Evolutionary conservation across 169 alveolate species (phyloP).

Genomic region (Babesia sp.): DNA sequence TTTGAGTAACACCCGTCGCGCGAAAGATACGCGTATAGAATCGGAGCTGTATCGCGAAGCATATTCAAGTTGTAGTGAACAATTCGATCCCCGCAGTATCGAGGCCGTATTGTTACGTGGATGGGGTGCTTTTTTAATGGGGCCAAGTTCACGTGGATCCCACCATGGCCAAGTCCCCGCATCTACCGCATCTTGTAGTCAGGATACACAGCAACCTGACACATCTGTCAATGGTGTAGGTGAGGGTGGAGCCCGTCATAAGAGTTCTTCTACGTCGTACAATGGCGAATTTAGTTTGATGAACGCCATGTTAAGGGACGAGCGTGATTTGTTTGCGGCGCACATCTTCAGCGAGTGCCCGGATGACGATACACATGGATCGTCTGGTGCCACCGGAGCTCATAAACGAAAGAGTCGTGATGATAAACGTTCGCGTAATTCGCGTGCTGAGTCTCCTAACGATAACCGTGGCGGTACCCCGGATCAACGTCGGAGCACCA

Average conservation of each 20-base stretch:
- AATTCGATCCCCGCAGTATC: conserved; percentile 23
- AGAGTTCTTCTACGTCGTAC: not conserved
- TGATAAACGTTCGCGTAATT: not conserved
- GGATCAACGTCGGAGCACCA: not conserved
- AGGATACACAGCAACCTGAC: not conserved
- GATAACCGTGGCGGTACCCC: not conserved
- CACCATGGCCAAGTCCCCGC: not conserved
- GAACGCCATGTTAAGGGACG: too few species aligned
- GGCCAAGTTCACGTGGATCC: not conserved
- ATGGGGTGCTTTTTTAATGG: conserved; percentile 18
- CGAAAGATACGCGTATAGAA: conserved; percentile 27
- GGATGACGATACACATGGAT: not conserved
- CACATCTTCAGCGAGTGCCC: not conserved
- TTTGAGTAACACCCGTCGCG: conserved; percentile 12
- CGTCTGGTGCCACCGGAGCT: not conserved
- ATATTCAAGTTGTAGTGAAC: not conserved
- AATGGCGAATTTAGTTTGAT: not conserved
- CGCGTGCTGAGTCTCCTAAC: not conserved
- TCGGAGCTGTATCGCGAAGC: conserved; percentile 37
- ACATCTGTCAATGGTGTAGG: not conserved
- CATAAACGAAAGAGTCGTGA: not conserved
- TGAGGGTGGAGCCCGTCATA: not conserved
- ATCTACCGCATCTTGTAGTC: not conserved
- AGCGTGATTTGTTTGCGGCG: not conserved
- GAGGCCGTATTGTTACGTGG: conserved; percentile 23